Evolutionary conservation across 2,329 filamentous ascomycete species (phyloP).

Genomic region (Alternaria arborescens): DNA sequence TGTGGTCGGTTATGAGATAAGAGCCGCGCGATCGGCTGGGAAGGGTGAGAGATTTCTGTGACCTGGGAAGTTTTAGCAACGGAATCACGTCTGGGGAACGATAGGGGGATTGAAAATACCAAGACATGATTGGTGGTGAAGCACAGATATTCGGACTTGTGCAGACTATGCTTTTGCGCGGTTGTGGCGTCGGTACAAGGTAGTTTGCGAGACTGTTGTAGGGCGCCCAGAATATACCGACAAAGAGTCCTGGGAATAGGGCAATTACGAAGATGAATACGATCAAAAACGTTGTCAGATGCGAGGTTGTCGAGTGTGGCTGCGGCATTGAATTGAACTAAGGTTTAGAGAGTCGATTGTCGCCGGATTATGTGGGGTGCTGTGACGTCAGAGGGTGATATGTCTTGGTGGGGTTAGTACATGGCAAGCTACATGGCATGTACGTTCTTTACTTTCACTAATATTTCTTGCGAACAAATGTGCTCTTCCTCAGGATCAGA

Average conservation of each 20-base stretch:
- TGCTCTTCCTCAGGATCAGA: neutral
- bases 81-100: neutral
- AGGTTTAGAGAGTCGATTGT: constrained; percentile 16
- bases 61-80: constrained; percentile 41
- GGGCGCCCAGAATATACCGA: constrained; percentile 51
- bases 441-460: neutral
- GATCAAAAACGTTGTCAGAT: constrained; percentile 56
- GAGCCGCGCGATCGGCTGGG: constrained; percentile 80
- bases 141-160: constrained; percentile 39
- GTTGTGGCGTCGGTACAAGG: constrained; percentile 31
- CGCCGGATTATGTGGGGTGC: constrained; percentile 9
- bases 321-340: constrained; percentile 28
- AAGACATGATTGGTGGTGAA: constrained; percentile 40
- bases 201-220: constrained; percentile 41
- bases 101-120: constrained; percentile 25
- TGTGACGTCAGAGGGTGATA: constrained; percentile 12
- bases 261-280: constrained; percentile 59
- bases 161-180: constrained; percentile 34
- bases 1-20: constrained; percentile 85
- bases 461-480: neutral
- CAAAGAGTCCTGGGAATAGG: constrained; percentile 60
- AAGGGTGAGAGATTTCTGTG: constrained; percentile 84
- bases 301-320: constrained; percentile 40
- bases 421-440: neutral
- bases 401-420: neutral